Percentiles rank a stretch among this genome's conserved stretches.
phyloP scores from a whole-genome alignment of 1,284 basidiomycete species.

The Cutaneotrichosporon spelunceum region DNA sequence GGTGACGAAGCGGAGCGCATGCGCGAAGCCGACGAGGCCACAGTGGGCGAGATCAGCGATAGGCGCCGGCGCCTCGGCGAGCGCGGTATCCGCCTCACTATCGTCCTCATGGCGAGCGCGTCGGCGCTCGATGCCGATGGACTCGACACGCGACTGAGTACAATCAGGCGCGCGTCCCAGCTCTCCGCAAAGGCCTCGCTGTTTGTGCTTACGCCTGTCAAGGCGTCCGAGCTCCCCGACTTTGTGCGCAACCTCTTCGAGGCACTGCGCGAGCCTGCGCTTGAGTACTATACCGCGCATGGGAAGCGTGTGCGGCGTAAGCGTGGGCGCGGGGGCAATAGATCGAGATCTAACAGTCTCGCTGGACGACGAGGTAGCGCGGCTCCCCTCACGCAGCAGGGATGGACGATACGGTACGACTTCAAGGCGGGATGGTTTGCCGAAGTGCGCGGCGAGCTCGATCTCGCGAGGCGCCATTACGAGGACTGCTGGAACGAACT shows the following conservation, averaged over 20 bases:
- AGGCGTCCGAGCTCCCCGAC: conserved; percentile 71
- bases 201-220: conserved; percentile 91
- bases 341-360: conserved; percentile 3
- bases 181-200: conserved; percentile 86
- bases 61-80: conserved; percentile 76
- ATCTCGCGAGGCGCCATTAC: conserved; percentile 86
- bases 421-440: conserved; percentile 97
- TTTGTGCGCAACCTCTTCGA: conserved; percentile 79
- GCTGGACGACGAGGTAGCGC: neutral
- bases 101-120: conserved; percentile 85
- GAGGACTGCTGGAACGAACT: conserved; percentile 83
- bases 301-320: conserved; percentile 87
- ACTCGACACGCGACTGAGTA: conserved; percentile 77
- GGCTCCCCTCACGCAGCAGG: conserved; percentile 54
- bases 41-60: conserved; percentile 71
- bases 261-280: conserved; percentile 77
- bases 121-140: conserved; percentile 76
- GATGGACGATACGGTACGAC: conserved; percentile 94
- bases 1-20: conserved; percentile 45
- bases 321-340: conserved; percentile 60
- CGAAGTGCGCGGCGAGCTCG: conserved; percentile 85
- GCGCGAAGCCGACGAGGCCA: conserved; percentile 69
- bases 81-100: conserved; percentile 86
- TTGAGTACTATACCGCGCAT: conserved; percentile 90
- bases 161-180: conserved; percentile 77